These are phyloP conservation scores for Suhomyces ambrosiae DNA, from an alignment of 1,139 yeast genomes.

Conservation along the genomic window DNA sequence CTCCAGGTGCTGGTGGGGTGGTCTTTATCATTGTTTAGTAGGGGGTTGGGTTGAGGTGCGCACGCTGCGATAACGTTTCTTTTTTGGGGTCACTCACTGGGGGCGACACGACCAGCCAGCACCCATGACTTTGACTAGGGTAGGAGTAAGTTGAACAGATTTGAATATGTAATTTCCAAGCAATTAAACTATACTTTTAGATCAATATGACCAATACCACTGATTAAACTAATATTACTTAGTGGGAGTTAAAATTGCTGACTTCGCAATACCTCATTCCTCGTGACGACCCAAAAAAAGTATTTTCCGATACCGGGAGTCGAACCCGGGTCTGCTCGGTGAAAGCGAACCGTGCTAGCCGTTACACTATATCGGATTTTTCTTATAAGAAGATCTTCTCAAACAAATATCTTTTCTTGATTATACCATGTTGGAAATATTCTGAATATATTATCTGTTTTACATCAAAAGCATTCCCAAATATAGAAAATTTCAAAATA, in stretches of 20 bases:
- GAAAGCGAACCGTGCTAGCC: constrained; percentile 85
- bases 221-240: too few relatives aligned
- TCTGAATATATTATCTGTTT: too few relatives aligned
- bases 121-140: too few relatives aligned
- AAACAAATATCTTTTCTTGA: too few relatives aligned
- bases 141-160: not conserved
- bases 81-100: constrained; percentile 9
- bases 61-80: constrained; percentile 12
- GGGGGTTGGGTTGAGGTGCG: constrained; percentile 12
- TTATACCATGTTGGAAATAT: not conserved
- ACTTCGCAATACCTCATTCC: too few relatives aligned
- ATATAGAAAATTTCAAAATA: too few relatives aligned
- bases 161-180: too few relatives aligned
- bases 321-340: constrained; percentile 85
- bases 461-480: too few relatives aligned
- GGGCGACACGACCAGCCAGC: constrained; percentile 7
- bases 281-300: constrained; percentile 6
- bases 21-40: constrained; percentile 12
- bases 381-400: not conserved
- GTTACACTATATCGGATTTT: constrained; percentile 72
- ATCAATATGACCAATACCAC: too few relatives aligned
- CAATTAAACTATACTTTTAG: too few relatives aligned
- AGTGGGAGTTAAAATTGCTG: too few relatives aligned
- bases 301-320: constrained; percentile 72
- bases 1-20: constrained; percentile 4